Base-by-base conservation (phyloP, 495 filamentous ascomycete genomes). In the Penicillium egyptiacum region DNA sequence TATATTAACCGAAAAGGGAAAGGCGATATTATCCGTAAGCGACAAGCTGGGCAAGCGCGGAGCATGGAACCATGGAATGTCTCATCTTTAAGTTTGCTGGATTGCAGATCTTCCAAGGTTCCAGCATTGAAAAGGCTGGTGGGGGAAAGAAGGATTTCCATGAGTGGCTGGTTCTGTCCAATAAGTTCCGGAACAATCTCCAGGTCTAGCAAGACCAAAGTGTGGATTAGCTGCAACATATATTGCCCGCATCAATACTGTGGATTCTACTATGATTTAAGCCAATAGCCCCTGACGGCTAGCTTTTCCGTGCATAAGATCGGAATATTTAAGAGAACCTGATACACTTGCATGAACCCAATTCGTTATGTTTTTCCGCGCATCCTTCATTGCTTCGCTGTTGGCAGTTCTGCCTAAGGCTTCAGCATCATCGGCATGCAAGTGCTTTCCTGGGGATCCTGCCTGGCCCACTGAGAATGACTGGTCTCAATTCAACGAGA, bases 401-500 rank as follows among this genome's bases (percentile, higher is more conserved):
- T 44, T 64, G 58, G 58, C 55, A 7, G 30, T 39, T 4, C 28
- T 40, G 16, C 33, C 57, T 3, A 37, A 43, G 37, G 53, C 55
- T 35, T 53, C 58, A 20, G 50, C 55, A 17, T 53, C 58, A 1
- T n/a, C 50, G 2, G 39, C 54, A 14, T 74, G 71, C 53, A 63
- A 61, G 16, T 72, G 69, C 55, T 63, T 69, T 33, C 77, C 77
- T 0, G 70, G 67, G 2, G 79, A 83, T 45, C 12, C 56, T 17
- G 73, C 73, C 61, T 83, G 81, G 81, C 81, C 81, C 4, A 63
- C 72, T 6, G 48, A 43, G 2, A 30, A 55, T 5, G 61, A 63
- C n/a, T 83, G 80, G 80, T 31, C 59, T 6, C 33, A 53, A 4
- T 69, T 83, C 23, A 82, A 82, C 50, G 40, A 63, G 40, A 66